Conservation (phyloP, 2,329 filamentous ascomycete genomes). For the Westerdykella aurantiaca region DNA sequence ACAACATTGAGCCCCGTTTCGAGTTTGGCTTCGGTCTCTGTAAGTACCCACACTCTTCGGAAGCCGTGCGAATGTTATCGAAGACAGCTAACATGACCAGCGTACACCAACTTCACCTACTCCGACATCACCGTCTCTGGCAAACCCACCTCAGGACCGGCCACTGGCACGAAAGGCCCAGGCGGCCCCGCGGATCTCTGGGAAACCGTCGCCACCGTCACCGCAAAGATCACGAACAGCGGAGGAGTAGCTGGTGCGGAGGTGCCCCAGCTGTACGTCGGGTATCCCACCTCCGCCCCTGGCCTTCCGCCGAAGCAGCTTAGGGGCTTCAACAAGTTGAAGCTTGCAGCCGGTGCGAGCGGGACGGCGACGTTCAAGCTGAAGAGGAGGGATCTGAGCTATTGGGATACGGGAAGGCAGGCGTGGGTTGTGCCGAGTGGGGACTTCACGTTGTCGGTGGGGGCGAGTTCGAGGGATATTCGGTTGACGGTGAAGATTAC, state of each 20-base stretch:
- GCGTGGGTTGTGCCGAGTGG: slow-evolving; percentile 33
- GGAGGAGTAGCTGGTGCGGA: slow-evolving; percentile 34
- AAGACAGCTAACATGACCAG: slow-evolving; percentile 6
- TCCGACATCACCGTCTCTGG: slow-evolving; percentile 24
- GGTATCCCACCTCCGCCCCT: slow-evolving; percentile 26
- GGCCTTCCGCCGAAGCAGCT: slow-evolving; percentile 31
- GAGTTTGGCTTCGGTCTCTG: slow-evolving; percentile 44
- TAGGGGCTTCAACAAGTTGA: slow-evolving; percentile 34
- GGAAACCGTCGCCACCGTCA: slow-evolving; percentile 32
- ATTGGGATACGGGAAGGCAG: slow-evolving; percentile 31
- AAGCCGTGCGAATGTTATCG: too few relatives aligned
- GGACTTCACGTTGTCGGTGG: slow-evolving; percentile 29
- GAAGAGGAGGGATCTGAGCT: slow-evolving; percentile 33
- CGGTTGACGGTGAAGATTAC: slow-evolving; percentile 30
- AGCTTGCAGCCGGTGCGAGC: slow-evolving; percentile 24
- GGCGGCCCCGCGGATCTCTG: slow-evolving; percentile 30
- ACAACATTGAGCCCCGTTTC: slow-evolving; percentile 38
- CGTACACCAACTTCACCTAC: slow-evolving; percentile 42
- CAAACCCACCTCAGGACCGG: slow-evolving; percentile 18
- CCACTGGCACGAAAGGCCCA: slow-evolving; percentile 19
- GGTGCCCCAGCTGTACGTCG: slow-evolving; percentile 36
- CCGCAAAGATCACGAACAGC: slow-evolving; percentile 32
- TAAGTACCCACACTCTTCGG: slow-evolving; percentile 9
- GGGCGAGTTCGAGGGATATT: slow-evolving; percentile 34
- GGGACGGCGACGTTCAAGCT: slow-evolving; percentile 31